These are phyloP conservation scores for Saccharomycopsis sp. DNA, from an alignment of 805 yeast species.

Conservation along the genomic window DNA sequence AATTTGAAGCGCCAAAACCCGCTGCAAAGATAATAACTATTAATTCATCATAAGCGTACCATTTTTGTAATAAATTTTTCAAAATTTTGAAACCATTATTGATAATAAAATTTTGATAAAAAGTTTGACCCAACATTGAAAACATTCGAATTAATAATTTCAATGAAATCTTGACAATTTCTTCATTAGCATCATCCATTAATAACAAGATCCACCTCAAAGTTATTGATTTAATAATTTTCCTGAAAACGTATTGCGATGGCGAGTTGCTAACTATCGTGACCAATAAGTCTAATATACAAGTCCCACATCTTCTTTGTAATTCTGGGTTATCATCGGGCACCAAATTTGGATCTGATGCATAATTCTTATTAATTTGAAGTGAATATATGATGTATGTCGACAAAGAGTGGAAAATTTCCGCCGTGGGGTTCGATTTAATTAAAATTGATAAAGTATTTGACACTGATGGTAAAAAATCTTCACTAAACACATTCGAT, in stretches of 20 bases:
- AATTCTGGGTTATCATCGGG: slow-evolving; percentile 26
- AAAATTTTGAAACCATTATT: slow-evolving; percentile 46
- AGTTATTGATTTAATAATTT: slow-evolving; percentile 48
- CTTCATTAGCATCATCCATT: slow-evolving; percentile 33
- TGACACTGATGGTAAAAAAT: slow-evolving; percentile 32
- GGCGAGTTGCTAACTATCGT: slow-evolving; percentile 36
- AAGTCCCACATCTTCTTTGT: slow-evolving; percentile 29
- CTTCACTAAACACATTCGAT: slow-evolving; percentile 30
- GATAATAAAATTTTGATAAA: slow-evolving; percentile 42
- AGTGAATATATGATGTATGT: slow-evolving; percentile 45
- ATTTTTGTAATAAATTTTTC: slow-evolving; percentile 36
- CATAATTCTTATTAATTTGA: slow-evolving; percentile 27
- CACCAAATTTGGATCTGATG: slow-evolving; percentile 29
- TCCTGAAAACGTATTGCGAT: slow-evolving; percentile 29
- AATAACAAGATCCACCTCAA: slow-evolving; percentile 61
- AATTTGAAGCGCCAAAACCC: slow-evolving; percentile 38
- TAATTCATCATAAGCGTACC: slow-evolving; percentile 45
- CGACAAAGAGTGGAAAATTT: slow-evolving; percentile 45
- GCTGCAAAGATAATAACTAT: slow-evolving; percentile 33
- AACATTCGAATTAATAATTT: slow-evolving; percentile 46
- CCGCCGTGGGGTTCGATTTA: slow-evolving; percentile 45
- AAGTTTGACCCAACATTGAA: slow-evolving; percentile 37
- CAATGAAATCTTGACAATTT: slow-evolving; percentile 28
- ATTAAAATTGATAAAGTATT: slow-evolving; percentile 36
- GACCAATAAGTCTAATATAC: slow-evolving; percentile 33